Percentiles rank a stretch among this genome's conserved stretches.
These are phyloP conservation scores for Penicillium paxilli DNA, from an alignment of 495 filamentous ascomycete genomes.

Conservation along the genomic window DNA sequence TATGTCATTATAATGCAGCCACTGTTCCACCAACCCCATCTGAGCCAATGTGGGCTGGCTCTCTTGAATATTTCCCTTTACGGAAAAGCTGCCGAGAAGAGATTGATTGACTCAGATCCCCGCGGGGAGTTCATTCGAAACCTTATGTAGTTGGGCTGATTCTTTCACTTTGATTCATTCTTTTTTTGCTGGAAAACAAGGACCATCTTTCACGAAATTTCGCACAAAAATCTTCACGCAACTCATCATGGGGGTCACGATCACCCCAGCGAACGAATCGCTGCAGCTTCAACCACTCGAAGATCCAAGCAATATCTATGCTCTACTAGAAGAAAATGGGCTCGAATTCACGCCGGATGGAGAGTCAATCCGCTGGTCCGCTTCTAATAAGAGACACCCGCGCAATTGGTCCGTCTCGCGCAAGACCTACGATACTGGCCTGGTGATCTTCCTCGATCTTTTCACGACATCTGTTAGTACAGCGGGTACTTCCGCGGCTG, in stretches of 20 bases:
- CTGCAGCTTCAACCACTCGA: not conserved
- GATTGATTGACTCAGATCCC: not conserved
- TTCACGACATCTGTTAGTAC: constrained; percentile 27
- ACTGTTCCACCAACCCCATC: too few relatives aligned
- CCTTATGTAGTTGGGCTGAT: too few relatives aligned
- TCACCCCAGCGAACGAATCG: not conserved
- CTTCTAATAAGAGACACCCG: constrained; percentile 11
- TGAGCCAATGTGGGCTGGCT: not conserved
- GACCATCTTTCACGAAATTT: not conserved
- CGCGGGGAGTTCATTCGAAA: not conserved
- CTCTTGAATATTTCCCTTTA: not conserved
- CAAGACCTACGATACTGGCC: constrained; percentile 11
- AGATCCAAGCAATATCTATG: not conserved
- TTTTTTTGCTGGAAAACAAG: not conserved
- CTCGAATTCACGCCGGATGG: constrained; percentile 6
- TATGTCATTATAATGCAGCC: not conserved
- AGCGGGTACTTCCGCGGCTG: constrained; percentile 23
- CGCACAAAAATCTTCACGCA: not conserved
- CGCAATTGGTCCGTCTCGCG: constrained; percentile 7
- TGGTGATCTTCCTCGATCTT: constrained; percentile 14
- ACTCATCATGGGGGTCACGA: not conserved
- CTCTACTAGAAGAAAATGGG: not conserved
- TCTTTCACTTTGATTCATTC: not conserved
- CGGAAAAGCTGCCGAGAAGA: constrained; percentile 1
- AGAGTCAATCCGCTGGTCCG: constrained; percentile 10